Evolutionary conservation across 1,284 basidiomycete genomes (phyloP).

Genomic region (Rhodotorula sp.): DNA sequence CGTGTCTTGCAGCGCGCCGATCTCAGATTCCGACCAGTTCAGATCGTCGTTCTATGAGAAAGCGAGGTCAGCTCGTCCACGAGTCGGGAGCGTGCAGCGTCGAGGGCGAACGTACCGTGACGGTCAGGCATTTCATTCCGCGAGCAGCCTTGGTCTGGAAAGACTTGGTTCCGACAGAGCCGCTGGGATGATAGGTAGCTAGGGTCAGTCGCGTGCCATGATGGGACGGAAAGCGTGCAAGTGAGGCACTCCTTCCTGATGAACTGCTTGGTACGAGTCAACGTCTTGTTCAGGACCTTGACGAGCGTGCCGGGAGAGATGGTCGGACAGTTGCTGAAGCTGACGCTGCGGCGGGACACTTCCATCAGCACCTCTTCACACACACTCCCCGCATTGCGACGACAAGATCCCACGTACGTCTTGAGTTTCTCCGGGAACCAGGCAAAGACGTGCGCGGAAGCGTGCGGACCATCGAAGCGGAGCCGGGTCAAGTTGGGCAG

Average conservation of each 20-base stretch:
- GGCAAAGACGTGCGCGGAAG: slow-evolving; percentile 20
- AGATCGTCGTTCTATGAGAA: slow-evolving; percentile 27
- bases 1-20: slow-evolving; percentile 13
- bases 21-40: slow-evolving; percentile 19
- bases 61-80: too few relatives aligned
- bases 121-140: slow-evolving; percentile 21
- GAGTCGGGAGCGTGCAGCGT: neutral
- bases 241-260: slow-evolving; percentile 14
- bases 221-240: neutral
- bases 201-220: neutral
- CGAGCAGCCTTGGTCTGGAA: slow-evolving; percentile 12
- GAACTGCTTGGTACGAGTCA: slow-evolving; percentile 7
- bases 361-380: too few relatives aligned
- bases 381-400: neutral
- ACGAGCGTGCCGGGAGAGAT: slow-evolving; percentile 20
- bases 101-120: slow-evolving; percentile 12
- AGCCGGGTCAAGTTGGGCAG: slow-evolving; percentile 22
- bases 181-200: neutral
- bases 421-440: slow-evolving; percentile 19
- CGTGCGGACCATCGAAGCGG: slow-evolving; percentile 24
- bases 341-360: neutral
- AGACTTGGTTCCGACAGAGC: slow-evolving; percentile 1
- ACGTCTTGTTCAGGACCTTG: slow-evolving; percentile 22
- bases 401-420: neutral
- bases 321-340: slow-evolving; percentile 18